These are phyloP conservation scores for Curvularia sp. DNA, from an alignment of 2,329 filamentous ascomycete species.

Conservation along the genomic window DNA sequence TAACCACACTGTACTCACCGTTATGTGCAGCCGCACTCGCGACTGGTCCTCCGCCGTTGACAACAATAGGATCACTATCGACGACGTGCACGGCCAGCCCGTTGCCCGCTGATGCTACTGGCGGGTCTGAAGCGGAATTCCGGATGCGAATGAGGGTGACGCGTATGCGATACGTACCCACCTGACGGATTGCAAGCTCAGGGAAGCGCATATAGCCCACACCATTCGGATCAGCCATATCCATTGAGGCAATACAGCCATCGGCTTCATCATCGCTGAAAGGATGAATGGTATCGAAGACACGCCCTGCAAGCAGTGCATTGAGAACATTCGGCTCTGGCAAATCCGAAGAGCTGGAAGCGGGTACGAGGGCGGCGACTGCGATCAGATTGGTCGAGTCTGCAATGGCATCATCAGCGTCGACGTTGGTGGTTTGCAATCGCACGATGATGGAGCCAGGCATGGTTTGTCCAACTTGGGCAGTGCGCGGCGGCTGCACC, in stretches of 20 bases:
- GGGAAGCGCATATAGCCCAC: slow-evolving; percentile 51
- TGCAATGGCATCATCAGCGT: slow-evolving; percentile 42
- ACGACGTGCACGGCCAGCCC: slow-evolving; percentile 43
- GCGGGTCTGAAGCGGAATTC: slow-evolving; percentile 36
- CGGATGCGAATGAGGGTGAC: slow-evolving; percentile 49
- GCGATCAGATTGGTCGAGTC: slow-evolving; percentile 47
- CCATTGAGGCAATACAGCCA: slow-evolving; percentile 47
- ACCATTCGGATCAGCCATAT: slow-evolving; percentile 45
- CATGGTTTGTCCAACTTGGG: slow-evolving; percentile 43
- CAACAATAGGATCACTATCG: slow-evolving; percentile 47
- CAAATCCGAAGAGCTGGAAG: slow-evolving; percentile 35
- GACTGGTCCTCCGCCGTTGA: slow-evolving; percentile 34
- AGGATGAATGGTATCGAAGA: slow-evolving; percentile 47
- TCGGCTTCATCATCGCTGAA: slow-evolving; percentile 49
- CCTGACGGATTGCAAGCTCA: slow-evolving; percentile 46
- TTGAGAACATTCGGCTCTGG: slow-evolving; percentile 43
- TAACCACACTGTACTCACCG: slow-evolving; percentile 46
- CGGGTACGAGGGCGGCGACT: slow-evolving; percentile 44
- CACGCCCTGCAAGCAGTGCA: slow-evolving; percentile 39
- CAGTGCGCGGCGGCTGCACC: slow-evolving; percentile 47
- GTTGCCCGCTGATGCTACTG: slow-evolving; percentile 34
- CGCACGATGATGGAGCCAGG: slow-evolving; percentile 46
- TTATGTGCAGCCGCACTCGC: slow-evolving; percentile 34
- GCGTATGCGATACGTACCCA: slow-evolving; percentile 49
- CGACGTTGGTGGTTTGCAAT: slow-evolving; percentile 41